These are phyloP conservation scores for Cicer pinnatifidum DNA, from an alignment of 306 rosid species.

Conservation along the genomic window DNA sequence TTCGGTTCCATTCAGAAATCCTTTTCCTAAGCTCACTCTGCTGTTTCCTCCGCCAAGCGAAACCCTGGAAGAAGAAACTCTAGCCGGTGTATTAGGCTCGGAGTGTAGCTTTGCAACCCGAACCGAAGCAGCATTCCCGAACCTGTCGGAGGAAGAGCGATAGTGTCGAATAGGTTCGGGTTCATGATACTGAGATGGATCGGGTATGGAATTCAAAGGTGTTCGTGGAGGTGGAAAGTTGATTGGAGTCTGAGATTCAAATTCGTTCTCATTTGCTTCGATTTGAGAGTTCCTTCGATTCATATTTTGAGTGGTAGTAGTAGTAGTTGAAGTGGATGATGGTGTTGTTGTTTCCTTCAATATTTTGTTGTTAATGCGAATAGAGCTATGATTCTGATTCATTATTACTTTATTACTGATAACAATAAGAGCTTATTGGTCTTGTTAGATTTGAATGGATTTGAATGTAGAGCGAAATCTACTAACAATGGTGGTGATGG, in stretches of 20 bases:
- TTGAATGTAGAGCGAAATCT: not conserved
- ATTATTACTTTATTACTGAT: not conserved
- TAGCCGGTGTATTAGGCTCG: slow-evolving; percentile 79
- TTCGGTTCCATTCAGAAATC: slow-evolving; percentile 50
- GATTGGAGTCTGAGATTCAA: slow-evolving; percentile 51
- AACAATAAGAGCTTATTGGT: not conserved
- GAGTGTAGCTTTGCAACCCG: slow-evolving; percentile 59
- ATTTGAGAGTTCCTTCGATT: slow-evolving; percentile 41
- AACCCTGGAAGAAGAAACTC: slow-evolving; percentile 55
- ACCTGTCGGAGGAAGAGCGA: slow-evolving; percentile 47
- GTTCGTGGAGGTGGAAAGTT: slow-evolving; percentile 73
- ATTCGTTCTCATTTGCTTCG: slow-evolving; percentile 71
- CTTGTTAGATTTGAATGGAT: slow-evolving; percentile 22
- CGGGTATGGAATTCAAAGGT: slow-evolving; percentile 74
- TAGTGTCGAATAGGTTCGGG: slow-evolving; percentile 47
- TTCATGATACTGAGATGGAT: slow-evolving; percentile 69
- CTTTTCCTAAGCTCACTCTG: slow-evolving; percentile 54
- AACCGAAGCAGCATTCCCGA: slow-evolving; percentile 49
- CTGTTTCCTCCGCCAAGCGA: slow-evolving; percentile 63
- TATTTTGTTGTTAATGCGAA: slow-evolving; percentile 35
- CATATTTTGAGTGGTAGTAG: not conserved
- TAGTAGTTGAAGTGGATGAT: not conserved
- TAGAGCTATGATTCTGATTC: not conserved
- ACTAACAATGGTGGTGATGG: not conserved
- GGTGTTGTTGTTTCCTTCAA: slow-evolving; percentile 43